A percentile compares a stretch with the other conserved stretches of the same genome.
Evolutionary conservation across 345 rosid species (phyloP).

Genomic region (Acer yangbiense): DNA sequence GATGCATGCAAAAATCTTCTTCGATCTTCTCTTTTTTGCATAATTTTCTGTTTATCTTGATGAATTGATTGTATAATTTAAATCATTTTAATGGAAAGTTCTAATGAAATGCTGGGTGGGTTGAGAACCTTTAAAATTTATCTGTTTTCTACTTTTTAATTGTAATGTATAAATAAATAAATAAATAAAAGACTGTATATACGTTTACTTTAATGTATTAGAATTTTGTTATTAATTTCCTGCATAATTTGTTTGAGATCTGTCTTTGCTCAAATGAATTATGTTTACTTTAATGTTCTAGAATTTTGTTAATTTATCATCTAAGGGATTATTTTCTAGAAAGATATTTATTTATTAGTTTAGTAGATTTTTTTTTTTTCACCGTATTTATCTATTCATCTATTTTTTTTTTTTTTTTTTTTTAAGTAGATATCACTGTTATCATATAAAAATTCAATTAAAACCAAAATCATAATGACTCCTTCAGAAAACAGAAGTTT

Average conservation of each 20-base stretch:
- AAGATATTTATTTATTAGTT: no score
- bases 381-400: no score
- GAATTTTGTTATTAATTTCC: neutral
- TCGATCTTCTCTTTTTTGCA: neutral
- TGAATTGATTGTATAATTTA: neutral
- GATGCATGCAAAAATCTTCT: neutral
- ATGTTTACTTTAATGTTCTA: neutral
- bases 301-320: no score
- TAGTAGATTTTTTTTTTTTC: no score
- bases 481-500: no score
- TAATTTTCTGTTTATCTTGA: neutral
- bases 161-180: neutral
- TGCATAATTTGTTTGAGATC: constrained; percentile 2
- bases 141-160: neutral
- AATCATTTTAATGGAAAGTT: neutral
- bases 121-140: neutral
- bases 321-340: no score
- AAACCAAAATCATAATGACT: no score
- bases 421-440: no score
- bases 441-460: no score
- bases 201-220: neutral
- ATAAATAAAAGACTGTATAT: neutral
- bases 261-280: no score
- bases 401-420: no score
- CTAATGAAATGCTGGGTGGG: constrained; percentile 5